Conservation (phyloP, 148 eudicot species). For the Camellia sinensis region DNA sequence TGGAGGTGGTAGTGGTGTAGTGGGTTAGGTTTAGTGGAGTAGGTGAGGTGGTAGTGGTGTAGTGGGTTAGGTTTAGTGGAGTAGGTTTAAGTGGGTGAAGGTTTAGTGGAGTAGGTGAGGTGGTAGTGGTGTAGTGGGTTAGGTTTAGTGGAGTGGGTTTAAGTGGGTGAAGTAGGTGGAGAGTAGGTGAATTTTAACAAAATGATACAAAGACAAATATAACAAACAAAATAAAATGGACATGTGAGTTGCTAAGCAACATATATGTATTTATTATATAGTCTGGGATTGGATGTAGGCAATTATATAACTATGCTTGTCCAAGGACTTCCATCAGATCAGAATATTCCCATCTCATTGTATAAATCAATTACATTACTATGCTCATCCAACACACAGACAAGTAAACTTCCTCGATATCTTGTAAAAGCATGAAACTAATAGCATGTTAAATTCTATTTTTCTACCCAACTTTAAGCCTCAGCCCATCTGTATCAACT, state of each 20-base stretch:
- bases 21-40: no score
- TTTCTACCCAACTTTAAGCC: background rate
- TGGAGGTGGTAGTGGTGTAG: no score
- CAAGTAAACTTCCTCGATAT: conserved; percentile 11
- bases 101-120: no score
- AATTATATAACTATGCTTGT: background rate
- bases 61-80: no score
- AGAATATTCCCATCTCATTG: background rate
- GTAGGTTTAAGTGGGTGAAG: no score
- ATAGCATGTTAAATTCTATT: background rate
- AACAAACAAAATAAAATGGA: background rate
- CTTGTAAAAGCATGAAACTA: background rate
- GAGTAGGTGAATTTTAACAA: no score
- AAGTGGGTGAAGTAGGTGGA: no score
- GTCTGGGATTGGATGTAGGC: background rate
- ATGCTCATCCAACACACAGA: background rate
- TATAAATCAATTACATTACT: no score
- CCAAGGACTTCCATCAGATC: background rate
- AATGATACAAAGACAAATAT: conserved; percentile 5
- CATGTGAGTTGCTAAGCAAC: background rate
- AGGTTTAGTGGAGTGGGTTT: no score
- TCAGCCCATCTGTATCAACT: background rate
- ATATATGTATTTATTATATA: background rate
- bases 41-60: no score
- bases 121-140: no score